Evolutionary conservation across 139 green algal genomes (phyloP).

Genomic region (Chlamydomonas applanata): DNA sequence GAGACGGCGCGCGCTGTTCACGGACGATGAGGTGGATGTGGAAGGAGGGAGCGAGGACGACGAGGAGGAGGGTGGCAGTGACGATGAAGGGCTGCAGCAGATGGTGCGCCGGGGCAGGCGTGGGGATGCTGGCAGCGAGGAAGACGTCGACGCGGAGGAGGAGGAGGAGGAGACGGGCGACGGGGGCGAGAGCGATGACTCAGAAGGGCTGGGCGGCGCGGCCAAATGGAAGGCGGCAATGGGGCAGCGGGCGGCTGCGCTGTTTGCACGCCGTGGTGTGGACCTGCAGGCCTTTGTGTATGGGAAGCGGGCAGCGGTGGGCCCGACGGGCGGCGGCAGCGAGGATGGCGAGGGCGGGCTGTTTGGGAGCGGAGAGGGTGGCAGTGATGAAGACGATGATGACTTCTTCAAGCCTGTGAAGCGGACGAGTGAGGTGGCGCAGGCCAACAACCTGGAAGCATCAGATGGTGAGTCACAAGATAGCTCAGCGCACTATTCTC

Average conservation of each 20-base stretch:
- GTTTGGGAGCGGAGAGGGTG: slow-evolving; percentile 10
- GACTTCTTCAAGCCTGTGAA: slow-evolving; percentile 23
- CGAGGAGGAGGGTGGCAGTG: slow-evolving; percentile 7
- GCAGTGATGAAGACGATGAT: slow-evolving; percentile 31
- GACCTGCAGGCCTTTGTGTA: slow-evolving; percentile 56
- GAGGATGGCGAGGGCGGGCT: slow-evolving; percentile 17
- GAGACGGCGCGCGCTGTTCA: slow-evolving; percentile 59
- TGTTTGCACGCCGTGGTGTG: slow-evolving; percentile 30
- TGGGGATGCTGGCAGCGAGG: slow-evolving; percentile 13
- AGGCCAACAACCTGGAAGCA: slow-evolving; percentile 42
- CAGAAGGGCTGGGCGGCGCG: slow-evolving; percentile 35
- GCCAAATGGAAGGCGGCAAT: slow-evolving; percentile 41
- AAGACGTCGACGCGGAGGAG: slow-evolving; percentile 16
- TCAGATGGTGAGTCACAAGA: slow-evolving; percentile 54
- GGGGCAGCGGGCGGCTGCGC: slow-evolving; percentile 12
- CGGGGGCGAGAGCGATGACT: slow-evolving; percentile 1
- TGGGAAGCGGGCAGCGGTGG: slow-evolving; percentile 18
- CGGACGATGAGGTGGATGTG: slow-evolving; percentile 21
- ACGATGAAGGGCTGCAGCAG: slow-evolving; percentile 15
- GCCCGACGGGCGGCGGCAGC: neutral
- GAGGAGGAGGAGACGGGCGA: slow-evolving; percentile 37
- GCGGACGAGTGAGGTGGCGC: slow-evolving; percentile 28
- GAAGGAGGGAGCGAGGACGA: slow-evolving; percentile 16
- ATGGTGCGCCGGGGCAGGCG: slow-evolving; percentile 1
- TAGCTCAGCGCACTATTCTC: slow-evolving; percentile 29